Evolutionary conservation across 345 rosid genomes (phyloP).

Genomic region (Arabis hirsuta): DNA sequence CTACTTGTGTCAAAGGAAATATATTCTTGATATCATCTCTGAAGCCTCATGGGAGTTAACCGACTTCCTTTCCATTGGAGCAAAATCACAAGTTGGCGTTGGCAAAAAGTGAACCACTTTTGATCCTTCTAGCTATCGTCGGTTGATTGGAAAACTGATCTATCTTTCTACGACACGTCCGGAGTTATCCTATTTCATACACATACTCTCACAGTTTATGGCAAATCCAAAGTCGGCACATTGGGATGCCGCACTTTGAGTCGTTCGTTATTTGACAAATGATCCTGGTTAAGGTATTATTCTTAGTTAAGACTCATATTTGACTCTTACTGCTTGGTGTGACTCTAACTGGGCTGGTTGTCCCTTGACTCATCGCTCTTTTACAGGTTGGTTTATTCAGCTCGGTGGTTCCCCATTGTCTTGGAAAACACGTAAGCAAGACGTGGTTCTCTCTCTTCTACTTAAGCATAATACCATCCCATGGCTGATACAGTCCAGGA

Average conservation of each 20-base stretch:
- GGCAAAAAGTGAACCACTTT: neutral
- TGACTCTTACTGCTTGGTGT: neutral
- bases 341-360: conserved; percentile 27
- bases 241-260: neutral
- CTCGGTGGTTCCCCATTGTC: conserved; percentile 15
- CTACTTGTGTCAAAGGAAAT: neutral
- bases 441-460: neutral
- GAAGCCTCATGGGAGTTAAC: neutral
- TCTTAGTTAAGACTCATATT: neutral
- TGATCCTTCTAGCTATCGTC: neutral
- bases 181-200: neutral
- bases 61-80: too few species aligned
- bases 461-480: conserved; percentile 9
- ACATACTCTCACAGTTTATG: neutral
- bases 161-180: neutral
- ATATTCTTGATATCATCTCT: neutral
- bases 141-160: neutral
- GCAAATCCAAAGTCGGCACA: neutral
- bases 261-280: neutral
- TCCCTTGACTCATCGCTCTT: neutral
- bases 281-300: neutral
- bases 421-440: conserved; percentile 7
- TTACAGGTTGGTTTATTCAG: neutral
- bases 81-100: neutral
- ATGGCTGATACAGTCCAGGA: neutral